Base-by-base conservation (phyloP, 1,139 yeast species). In the Lodderomyces margitis region DNA sequence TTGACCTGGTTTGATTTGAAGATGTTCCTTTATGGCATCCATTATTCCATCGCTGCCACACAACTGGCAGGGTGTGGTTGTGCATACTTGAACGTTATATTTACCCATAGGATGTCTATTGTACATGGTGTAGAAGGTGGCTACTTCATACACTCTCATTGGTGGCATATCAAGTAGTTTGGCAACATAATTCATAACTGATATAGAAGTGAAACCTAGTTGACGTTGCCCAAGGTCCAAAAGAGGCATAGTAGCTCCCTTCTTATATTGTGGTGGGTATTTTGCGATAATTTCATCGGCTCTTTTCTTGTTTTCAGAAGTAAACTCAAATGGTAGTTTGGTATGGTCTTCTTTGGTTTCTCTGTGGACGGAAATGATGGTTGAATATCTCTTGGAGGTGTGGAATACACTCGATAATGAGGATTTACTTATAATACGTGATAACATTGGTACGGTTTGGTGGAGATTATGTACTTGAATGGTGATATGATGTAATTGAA, bases 101-200 rank as follows among this genome's bases (percentile, higher is more conserved):
- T 87, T 86, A 50, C 96, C 95, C 78, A 87, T 81, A 42, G 95
- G 95, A 53, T 78, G 75, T 65, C 95, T 81, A 68, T 86, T 86
- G 71, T 83, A 87, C 96, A 87, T 87, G 56, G 96, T 87, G 69
- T 87, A 87, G 69, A 87, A 87, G 38, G 95, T 85, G 33, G 96
- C 96, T 47, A 87, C 96, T 64, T 87, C 96, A 64, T 87, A 87
- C 24, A 87, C 96, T 70, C 96, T 80, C 96, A 87, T 87, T 49
- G 95, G 95, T 24, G 96, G 96, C 83, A 87, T 84, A 57, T 87
- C 92, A 57, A 87, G 75, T 58, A 84, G 59, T 65, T 83, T 80
- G 46, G 95, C 96, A 35, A 87, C 95, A 61, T 91, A 89, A 69
- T 91, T 88, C 92, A 92, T 87, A 48, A 89, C 96, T 21, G 91